Evolutionary conservation across 306 rosid genomes (phyloP).

Genomic region (Prosopis cineraria): DNA sequence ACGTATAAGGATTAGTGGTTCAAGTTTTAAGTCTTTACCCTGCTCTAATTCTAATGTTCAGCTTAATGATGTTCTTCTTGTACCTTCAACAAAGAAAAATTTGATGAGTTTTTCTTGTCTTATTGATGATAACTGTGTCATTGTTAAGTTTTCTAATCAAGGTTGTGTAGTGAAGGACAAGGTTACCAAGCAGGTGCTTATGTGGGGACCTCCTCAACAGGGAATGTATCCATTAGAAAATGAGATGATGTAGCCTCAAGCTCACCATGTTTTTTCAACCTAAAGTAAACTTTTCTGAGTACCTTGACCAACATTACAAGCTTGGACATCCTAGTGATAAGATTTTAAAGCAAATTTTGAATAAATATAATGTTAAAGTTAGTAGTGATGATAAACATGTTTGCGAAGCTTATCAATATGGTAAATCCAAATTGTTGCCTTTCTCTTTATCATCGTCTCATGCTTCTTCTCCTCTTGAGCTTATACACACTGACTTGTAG

Average conservation of each 20-base stretch:
- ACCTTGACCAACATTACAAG: not conserved
- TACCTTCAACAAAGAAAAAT: not conserved
- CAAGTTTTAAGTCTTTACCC: not conserved
- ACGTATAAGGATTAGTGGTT: too few relatives aligned
- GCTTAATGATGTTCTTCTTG: not conserved
- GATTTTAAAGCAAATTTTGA: not conserved
- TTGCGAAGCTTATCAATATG: not conserved
- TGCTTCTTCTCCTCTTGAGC: not conserved
- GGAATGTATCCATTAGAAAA: not conserved
- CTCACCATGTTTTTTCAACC: too few relatives aligned
- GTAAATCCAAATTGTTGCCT: not conserved
- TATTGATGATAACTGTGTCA: not conserved
- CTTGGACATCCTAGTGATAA: not conserved
- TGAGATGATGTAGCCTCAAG: too few relatives aligned
- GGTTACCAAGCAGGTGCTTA: not conserved
- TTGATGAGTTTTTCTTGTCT: not conserved
- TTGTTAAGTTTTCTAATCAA: not conserved
- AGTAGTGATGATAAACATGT: not conserved
- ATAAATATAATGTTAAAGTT: not conserved
- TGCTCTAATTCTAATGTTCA: not conserved
- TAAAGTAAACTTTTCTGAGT: too few relatives aligned
- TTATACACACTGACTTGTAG: not conserved
- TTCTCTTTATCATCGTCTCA: not conserved
- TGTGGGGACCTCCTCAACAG: accelerated
- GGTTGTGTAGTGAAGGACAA: not conserved